These are phyloP conservation scores for Teunomyces barrocoloradensis DNA, from an alignment of 805 yeast genomes.

Conservation along the genomic window DNA sequence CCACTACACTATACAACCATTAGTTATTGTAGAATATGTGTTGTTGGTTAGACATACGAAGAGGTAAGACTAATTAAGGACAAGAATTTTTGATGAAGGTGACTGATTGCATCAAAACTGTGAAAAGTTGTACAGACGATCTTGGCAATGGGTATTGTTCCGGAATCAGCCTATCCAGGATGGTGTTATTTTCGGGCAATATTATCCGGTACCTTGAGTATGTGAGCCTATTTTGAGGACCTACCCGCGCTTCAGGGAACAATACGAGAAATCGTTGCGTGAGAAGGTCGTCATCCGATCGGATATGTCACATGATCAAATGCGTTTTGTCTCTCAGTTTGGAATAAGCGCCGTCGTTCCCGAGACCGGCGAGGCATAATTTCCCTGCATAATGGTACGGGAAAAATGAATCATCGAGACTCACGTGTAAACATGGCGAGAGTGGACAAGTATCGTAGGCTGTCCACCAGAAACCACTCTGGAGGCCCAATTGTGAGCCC, in stretches of 20 bases:
- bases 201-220: neutral
- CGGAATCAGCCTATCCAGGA: no score
- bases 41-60: no score
- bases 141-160: neutral
- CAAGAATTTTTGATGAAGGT: no score
- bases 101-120: neutral
- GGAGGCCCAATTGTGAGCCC: neutral
- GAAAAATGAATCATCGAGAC: conserved; percentile 1
- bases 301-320: neutral
- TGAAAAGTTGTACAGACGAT: neutral
- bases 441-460: no score
- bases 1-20: conserved; percentile 69
- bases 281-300: neutral
- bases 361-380: neutral
- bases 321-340: neutral
- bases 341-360: neutral
- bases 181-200: neutral
- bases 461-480: neutral
- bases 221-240: neutral
- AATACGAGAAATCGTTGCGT: neutral
- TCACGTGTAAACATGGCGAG: neutral
- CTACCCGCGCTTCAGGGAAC: neutral
- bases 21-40: neutral
- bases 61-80: no score
- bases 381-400: conserved; percentile 1